phyloP scores from a whole-genome alignment of 768 basidiomycete genomes.

The Calvatia gigantea region DNA sequence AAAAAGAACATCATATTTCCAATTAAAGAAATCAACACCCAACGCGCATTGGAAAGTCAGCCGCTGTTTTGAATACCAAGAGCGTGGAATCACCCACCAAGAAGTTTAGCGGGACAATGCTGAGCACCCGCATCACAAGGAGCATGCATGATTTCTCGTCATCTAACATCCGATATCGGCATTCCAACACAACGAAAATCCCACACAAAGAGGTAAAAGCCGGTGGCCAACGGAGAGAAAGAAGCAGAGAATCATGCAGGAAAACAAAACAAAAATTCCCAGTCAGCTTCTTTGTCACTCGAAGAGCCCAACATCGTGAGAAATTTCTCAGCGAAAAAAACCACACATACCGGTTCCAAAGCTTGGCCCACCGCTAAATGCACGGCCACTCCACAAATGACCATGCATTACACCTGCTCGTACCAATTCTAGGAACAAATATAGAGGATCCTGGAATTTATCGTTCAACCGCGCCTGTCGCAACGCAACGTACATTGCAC shows the following conservation, averaged over 20 bases:
- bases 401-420: slow-evolving; percentile 97
- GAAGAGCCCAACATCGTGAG: slow-evolving; percentile 5
- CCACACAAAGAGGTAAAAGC: not conserved
- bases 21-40: slow-evolving; percentile 13
- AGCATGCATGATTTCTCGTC: slow-evolving; percentile 94
- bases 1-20: slow-evolving; percentile 12
- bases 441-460: slow-evolving; percentile 97
- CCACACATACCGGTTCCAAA: slow-evolving; percentile 76
- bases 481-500: slow-evolving; percentile 86
- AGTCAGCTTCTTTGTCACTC: slow-evolving; percentile 11
- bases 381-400: slow-evolving; percentile 81
- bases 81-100: slow-evolving; percentile 52
- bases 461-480: slow-evolving; percentile 83
- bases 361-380: slow-evolving; percentile 92
- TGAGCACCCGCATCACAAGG: slow-evolving; percentile 93
- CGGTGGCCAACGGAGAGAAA: not conserved
- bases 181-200: not conserved
- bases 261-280: slow-evolving; percentile 1
- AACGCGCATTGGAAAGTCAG: not conserved
- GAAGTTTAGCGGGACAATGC: slow-evolving; percentile 93
- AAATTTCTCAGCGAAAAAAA: slow-evolving; percentile 17
- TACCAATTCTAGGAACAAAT: slow-evolving; percentile 91
- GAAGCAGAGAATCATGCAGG: not conserved
- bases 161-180: slow-evolving; percentile 40
- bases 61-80: not conserved